Percentiles rank a stretch among this genome's conserved stretches.
These are phyloP conservation scores for Thalassiosira livingstoniorum DNA, from an alignment of 352 stramenopile species.

Conservation along the genomic window DNA sequence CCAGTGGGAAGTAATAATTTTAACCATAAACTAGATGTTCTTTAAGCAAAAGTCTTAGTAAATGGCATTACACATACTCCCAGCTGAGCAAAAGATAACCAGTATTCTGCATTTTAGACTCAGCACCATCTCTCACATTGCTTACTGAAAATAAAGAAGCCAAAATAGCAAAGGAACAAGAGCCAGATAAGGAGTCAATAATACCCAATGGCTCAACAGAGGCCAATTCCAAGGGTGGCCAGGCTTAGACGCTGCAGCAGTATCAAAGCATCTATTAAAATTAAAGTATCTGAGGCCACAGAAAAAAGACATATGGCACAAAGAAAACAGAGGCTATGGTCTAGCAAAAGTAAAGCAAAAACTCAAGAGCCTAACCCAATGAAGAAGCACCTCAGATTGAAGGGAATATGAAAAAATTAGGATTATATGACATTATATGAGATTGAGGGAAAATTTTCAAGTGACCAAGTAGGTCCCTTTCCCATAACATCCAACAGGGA, in stretches of 20 bases:
- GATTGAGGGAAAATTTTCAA: not conserved
- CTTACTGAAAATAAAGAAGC: not conserved
- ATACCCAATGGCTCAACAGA: not conserved
- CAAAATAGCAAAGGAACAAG: slow-evolving; percentile 6
- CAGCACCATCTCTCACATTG: slow-evolving; percentile 4
- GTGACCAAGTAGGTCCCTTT: slow-evolving; percentile 14
- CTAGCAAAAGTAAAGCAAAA: no score
- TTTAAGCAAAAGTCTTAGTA: not conserved
- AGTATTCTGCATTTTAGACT: slow-evolving; percentile 16
- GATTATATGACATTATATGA: not conserved
- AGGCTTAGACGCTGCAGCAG: not conserved
- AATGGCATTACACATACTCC: not conserved
- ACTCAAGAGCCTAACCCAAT: no score
- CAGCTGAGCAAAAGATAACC: no score
- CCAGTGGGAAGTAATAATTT: not conserved
- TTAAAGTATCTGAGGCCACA: not conserved
- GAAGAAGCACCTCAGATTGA: no score
- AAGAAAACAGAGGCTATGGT: not conserved
- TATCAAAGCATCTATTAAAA: not conserved
- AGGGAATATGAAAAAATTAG: not conserved
- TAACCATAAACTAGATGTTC: not conserved
- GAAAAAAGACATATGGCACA: not conserved
- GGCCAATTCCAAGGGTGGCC: not conserved
- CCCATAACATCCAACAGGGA: not conserved
- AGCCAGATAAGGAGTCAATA: not conserved